phyloP scores from a whole-genome alignment of 352 stramenopile species.

The Globisporangium ultimum region DNA sequence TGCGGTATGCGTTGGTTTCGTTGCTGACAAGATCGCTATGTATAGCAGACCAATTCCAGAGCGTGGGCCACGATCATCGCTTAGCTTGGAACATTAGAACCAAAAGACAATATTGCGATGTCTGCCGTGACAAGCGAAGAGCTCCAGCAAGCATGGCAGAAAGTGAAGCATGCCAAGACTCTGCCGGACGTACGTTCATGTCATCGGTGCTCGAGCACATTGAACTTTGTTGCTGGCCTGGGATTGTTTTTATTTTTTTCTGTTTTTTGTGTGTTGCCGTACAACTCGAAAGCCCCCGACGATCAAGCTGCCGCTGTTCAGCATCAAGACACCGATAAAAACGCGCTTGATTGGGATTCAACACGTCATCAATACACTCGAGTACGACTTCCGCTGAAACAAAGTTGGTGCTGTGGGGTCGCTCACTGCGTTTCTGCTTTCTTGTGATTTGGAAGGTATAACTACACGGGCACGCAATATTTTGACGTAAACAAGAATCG shows the following conservation, averaged over 20 bases:
- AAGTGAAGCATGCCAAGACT: conserved; percentile 53
- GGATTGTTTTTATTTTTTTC: not conserved
- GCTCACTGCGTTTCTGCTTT: not conserved
- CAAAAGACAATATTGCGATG: conserved; percentile 21
- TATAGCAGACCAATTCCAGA: not conserved
- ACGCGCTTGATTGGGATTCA: conserved; percentile 55
- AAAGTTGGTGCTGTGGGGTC: not conserved
- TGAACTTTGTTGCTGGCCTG: not conserved
- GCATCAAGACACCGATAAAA: conserved; percentile 56
- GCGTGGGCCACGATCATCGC: not conserved
- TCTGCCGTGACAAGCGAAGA: conserved; percentile 58
- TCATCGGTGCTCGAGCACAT: not conserved
- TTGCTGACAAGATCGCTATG: not conserved
- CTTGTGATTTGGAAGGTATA: conserved; percentile 41
- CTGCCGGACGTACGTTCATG: conserved; percentile 41
- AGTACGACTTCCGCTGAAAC: conserved; percentile 30
- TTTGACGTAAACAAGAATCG: conserved; percentile 88
- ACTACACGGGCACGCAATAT: conserved; percentile 85
- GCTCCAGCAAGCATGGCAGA: conserved; percentile 61
- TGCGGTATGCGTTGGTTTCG: conserved; percentile 11
- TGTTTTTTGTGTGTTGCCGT: too few relatives aligned
- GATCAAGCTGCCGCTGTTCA: conserved; percentile 58
- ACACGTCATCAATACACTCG: conserved; percentile 60
- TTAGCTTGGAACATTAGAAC: not conserved
- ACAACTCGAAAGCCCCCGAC: conserved; percentile 34